These are phyloP conservation scores for Cyclostephanos tholiformis DNA, from an alignment of 108 stramenopile genomes.

Conservation along the genomic window DNA sequence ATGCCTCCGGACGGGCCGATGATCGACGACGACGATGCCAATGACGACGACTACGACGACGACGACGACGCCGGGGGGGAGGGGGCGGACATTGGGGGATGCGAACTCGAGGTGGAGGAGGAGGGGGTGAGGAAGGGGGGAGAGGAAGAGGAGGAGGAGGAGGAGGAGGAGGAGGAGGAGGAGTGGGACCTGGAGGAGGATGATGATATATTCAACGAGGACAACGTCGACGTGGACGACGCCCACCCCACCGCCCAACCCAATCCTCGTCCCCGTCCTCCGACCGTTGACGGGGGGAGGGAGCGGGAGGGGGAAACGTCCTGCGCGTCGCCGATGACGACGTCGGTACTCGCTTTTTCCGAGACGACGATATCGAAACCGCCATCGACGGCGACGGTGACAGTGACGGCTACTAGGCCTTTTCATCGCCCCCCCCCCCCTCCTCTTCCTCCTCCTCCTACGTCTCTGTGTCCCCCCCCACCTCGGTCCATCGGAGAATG, in stretches of 20 bases:
- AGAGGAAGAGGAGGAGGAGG: neutral
- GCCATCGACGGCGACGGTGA: too few relatives aligned
- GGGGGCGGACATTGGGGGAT: neutral
- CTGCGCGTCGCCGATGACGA: too few relatives aligned
- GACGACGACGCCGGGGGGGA: neutral
- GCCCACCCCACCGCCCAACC: neutral
- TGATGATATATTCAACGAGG: constrained; percentile 12
- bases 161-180: constrained; percentile 1
- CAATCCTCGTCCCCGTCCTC: neutral
- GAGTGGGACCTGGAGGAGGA: constrained; percentile 22
- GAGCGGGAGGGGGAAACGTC: too few relatives aligned
- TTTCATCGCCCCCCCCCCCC: too few relatives aligned
- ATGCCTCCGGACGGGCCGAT: neutral
- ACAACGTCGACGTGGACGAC: neutral
- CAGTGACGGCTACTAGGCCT: too few relatives aligned
- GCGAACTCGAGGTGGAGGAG: neutral
- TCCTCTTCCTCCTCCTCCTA: too few relatives aligned
- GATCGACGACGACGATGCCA: neutral
- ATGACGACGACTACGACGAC: neutral
- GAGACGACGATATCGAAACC: too few relatives aligned
- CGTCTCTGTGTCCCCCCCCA: too few relatives aligned
- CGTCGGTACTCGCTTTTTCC: too few relatives aligned
- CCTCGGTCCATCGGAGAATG: too few relatives aligned
- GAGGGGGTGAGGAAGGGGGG: neutral
- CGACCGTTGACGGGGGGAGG: too few relatives aligned